A percentile compares a stretch with the other conserved stretches of the same genome.
These are phyloP conservation scores for Setomelanomma holmii DNA, from an alignment of 2,329 filamentous ascomycete species.

Conservation along the genomic window DNA sequence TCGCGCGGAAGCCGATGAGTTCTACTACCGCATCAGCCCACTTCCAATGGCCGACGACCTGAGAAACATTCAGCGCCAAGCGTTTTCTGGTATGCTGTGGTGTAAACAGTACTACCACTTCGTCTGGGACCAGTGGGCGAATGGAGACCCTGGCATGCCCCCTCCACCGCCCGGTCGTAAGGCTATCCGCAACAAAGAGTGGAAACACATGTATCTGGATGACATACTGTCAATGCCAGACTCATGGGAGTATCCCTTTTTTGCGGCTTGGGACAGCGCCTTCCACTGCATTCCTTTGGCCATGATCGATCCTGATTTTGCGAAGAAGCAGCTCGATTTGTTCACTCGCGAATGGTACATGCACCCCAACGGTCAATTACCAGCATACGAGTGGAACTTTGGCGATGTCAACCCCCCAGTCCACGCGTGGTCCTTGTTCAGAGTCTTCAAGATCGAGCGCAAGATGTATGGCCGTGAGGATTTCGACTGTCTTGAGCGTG, in stretches of 20 bases:
- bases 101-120: slow-evolving; percentile 97
- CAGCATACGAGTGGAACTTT: slow-evolving; percentile 97
- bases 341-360: slow-evolving; percentile 99
- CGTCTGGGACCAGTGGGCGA: slow-evolving; percentile 97
- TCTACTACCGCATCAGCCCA: slow-evolving; percentile 92
- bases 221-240: slow-evolving; percentile 98
- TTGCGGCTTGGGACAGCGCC: slow-evolving; percentile 95
- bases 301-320: slow-evolving; percentile 97
- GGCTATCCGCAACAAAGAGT: slow-evolving; percentile 81
- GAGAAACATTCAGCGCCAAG: slow-evolving; percentile 93
- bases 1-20: slow-evolving; percentile 90
- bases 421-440: slow-evolving; percentile 94
- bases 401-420: slow-evolving; percentile 96
- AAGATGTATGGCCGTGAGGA: slow-evolving; percentile 97
- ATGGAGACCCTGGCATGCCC: slow-evolving; percentile 87
- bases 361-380: slow-evolving; percentile 94
- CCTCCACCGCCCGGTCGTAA: slow-evolving; percentile 84
- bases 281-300: slow-evolving; percentile 96
- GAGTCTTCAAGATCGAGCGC: slow-evolving; percentile 97
- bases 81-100: slow-evolving; percentile 97
- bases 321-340: slow-evolving; percentile 95
- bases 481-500: slow-evolving; percentile 91
- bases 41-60: slow-evolving; percentile 93
- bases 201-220: slow-evolving; percentile 94
- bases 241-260: slow-evolving; percentile 98